phyloP scores from a whole-genome alignment of 768 basidiomycete genomes.

The Mycena latifolia region DNA sequence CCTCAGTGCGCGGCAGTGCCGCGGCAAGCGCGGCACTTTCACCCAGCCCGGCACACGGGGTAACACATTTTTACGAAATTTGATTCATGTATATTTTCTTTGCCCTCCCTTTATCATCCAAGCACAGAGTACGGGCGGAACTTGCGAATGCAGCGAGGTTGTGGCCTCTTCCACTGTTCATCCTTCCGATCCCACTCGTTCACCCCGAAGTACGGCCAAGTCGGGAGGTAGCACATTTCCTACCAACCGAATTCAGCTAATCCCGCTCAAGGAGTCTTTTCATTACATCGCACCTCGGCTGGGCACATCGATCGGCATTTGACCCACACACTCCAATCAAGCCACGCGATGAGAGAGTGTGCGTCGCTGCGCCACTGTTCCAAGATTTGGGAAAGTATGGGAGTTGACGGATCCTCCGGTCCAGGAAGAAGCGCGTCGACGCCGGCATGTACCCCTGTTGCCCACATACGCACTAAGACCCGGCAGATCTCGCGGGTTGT shows the following conservation, averaged over 20 bases:
- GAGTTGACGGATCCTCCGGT: no score
- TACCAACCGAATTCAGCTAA: no score
- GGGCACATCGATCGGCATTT: conserved; percentile 26
- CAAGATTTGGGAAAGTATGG: conserved; percentile 8
- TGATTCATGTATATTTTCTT: no score
- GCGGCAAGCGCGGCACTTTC: no score
- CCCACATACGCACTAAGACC: conserved; percentile 24
- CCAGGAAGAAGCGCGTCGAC: conserved; percentile 15
- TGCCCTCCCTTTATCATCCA: no score
- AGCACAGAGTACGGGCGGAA: conserved; percentile 21
- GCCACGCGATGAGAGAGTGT: conserved; percentile 16
- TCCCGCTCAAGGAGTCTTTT: no score
- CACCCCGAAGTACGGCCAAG: conserved; percentile 21
- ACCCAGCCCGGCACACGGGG: no score
- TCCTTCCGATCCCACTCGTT: no score
- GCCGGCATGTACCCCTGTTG: conserved; percentile 6
- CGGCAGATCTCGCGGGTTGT: conserved; percentile 32
- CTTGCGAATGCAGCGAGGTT: conserved; percentile 25
- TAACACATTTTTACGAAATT: no score
- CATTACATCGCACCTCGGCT: no score
- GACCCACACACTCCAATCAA: conserved; percentile 30
- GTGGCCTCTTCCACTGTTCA: conserved; percentile 19
- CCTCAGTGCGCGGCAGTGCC: no score
- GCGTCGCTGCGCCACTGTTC: neutral
- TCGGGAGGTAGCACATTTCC: conserved; percentile 30